These are phyloP conservation scores for Eucalyptus virginea DNA, from an alignment of 345 rosid species.

Conservation along the genomic window DNA sequence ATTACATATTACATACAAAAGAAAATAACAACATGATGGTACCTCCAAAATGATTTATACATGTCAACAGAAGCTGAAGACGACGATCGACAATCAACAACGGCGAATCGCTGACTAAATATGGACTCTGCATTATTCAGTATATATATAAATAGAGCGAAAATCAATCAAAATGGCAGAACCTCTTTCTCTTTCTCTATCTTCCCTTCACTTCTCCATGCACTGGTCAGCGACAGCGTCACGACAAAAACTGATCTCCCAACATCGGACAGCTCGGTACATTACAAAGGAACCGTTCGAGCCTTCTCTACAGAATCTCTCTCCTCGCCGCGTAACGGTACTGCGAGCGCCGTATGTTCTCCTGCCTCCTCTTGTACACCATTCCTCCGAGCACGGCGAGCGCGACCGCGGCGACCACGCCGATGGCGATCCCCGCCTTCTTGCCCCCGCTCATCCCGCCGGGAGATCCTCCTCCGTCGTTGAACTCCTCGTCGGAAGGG, in stretches of 20 bases:
- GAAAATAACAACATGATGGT: not conserved
- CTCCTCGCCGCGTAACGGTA: constrained; percentile 39
- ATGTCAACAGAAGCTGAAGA: not conserved
- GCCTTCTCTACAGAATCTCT: constrained; percentile 31
- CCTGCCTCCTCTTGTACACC: constrained; percentile 56
- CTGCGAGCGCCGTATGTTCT: constrained; percentile 45
- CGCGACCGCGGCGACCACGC: constrained; percentile 30
- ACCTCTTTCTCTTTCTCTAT: not conserved
- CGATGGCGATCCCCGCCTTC: constrained; percentile 51
- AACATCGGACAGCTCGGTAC: not conserved
- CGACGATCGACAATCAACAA: not conserved
- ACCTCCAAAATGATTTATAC: not conserved
- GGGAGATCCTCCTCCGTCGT: not conserved
- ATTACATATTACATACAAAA: not conserved
- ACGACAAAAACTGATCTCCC: not conserved
- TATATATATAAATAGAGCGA: not conserved
- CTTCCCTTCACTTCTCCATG: not conserved
- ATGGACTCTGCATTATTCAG: not conserved
- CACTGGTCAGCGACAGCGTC: not conserved
- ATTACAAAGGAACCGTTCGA: not conserved
- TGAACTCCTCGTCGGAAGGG: constrained; percentile 1
- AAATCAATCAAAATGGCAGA: not conserved
- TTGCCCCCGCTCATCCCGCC: constrained; percentile 39
- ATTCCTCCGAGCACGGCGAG: constrained; percentile 36
- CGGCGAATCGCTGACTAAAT: not conserved